A percentile compares a stretch with the other conserved stretches of the same genome.
Conservation (phyloP, 805 yeast species). For the Jamesozyma spencerorum region DNA sequence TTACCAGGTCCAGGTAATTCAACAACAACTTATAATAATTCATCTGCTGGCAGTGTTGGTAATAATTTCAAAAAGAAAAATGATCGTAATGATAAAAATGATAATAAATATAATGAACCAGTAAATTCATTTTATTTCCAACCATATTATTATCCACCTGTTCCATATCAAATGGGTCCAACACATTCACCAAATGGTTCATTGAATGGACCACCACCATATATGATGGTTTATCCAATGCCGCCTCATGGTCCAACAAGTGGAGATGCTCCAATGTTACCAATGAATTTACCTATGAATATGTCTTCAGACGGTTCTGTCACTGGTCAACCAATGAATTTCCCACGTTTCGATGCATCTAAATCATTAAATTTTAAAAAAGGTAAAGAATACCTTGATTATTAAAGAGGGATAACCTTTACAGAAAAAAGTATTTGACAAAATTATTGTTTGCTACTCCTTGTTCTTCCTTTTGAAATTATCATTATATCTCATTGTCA, state of each 20-base stretch:
- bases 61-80: conserved; percentile 8
- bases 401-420: not conserved
- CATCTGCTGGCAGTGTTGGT: conserved; percentile 24
- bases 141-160: conserved; percentile 26
- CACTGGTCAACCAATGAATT: not conserved
- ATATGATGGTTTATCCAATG: conserved; percentile 27
- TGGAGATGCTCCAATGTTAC: conserved; percentile 13
- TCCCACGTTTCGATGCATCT: not conserved
- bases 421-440: not conserved
- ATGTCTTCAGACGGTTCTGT: not conserved
- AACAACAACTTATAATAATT: conserved; percentile 19
- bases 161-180: conserved; percentile 24
- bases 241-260: conserved; percentile 22
- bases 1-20: conserved; percentile 6
- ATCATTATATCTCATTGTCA: no score
- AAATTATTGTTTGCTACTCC: not conserved
- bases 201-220: conserved; percentile 15
- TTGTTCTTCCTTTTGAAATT: no score
- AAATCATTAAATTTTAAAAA: not conserved
- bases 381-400: conserved; percentile 3
- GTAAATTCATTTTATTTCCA: conserved; percentile 19
- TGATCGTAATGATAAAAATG: conserved; percentile 2
- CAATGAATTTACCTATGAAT: conserved; percentile 6
- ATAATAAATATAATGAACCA: conserved; percentile 12
- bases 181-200: conserved; percentile 13